Conservation (phyloP, 495 filamentous ascomycete genomes). For the Copromyces sp. region DNA sequence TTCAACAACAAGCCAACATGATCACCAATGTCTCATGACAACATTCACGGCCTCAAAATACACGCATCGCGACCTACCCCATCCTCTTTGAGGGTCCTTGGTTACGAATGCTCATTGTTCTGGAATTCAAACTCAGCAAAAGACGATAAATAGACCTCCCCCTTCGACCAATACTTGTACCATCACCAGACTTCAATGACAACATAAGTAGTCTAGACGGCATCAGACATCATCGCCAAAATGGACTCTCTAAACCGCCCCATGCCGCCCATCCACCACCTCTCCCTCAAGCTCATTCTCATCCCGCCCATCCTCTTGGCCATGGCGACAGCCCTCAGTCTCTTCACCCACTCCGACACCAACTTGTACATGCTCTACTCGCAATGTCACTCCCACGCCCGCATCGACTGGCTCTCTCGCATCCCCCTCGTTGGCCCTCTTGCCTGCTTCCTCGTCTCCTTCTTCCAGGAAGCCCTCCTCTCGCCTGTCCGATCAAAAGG, state of each 20-base stretch:
- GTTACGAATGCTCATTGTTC: background rate
- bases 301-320: slow-evolving; percentile 23
- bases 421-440: slow-evolving; percentile 27
- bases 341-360: slow-evolving; percentile 25
- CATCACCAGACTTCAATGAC: background rate
- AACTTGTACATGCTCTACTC: slow-evolving; percentile 31
- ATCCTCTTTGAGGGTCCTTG: no score
- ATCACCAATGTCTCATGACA: background rate
- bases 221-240: background rate
- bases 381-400: slow-evolving; percentile 31
- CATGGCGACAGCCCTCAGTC: slow-evolving; percentile 15
- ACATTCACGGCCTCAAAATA: background rate
- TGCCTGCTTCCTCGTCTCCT: slow-evolving; percentile 29
- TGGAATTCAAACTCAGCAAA: background rate
- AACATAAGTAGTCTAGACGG: background rate
- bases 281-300: slow-evolving; percentile 21
- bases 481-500: slow-evolving; percentile 13
- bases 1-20: background rate
- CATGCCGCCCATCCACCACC: slow-evolving; percentile 15
- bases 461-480: slow-evolving; percentile 24
- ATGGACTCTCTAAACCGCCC: slow-evolving; percentile 12
- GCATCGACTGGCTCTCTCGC: slow-evolving; percentile 23
- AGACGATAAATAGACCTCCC: background rate
- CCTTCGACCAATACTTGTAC: background rate
- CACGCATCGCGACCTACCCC: no score